These are phyloP conservation scores for Tricholoma terreum DNA, from an alignment of 768 basidiomycete species.

Conservation along the genomic window DNA sequence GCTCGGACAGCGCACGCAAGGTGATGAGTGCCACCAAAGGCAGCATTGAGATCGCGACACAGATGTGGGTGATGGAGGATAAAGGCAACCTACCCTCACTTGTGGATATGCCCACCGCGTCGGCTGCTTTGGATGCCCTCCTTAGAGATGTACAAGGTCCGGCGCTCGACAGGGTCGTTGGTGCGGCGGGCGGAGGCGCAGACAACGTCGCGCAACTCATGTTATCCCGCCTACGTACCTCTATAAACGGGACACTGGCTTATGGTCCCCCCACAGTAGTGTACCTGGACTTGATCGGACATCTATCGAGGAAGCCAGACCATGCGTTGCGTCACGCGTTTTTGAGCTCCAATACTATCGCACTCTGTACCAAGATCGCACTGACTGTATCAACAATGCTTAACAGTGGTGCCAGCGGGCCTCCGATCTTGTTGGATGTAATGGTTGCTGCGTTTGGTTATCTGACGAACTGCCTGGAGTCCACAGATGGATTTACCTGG, in stretches of 20 bases:
- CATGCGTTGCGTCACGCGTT: constrained; percentile 32
- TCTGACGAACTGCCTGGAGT: constrained; percentile 33
- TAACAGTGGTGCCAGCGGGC: constrained; percentile 10
- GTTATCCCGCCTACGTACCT: constrained; percentile 24
- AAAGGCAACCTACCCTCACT: constrained; percentile 13
- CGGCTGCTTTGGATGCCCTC: constrained; percentile 31
- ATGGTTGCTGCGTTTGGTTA: constrained; percentile 29
- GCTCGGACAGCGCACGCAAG: constrained; percentile 24
- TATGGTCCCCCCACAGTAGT: constrained; percentile 19
- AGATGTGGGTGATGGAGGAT: constrained; percentile 33
- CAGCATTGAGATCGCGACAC: constrained; percentile 32
- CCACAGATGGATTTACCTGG: constrained; percentile 38
- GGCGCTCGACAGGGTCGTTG: constrained; percentile 27
- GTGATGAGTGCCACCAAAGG: constrained; percentile 29
- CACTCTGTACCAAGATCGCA: constrained; percentile 27
- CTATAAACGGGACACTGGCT: constrained; percentile 16
- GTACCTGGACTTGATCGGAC: constrained; percentile 29
- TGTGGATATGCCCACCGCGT: constrained; percentile 23
- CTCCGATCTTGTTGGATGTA: constrained; percentile 20
- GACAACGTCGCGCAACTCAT: constrained; percentile 26
- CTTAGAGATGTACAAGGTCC: constrained; percentile 16
- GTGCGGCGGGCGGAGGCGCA: constrained; percentile 24
- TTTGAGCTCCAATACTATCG: constrained; percentile 28
- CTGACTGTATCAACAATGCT: constrained; percentile 22
- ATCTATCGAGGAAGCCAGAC: constrained; percentile 23